These are phyloP conservation scores for Nicotiana rustica DNA, from an alignment of 305 asterid species.

Conservation along the genomic window DNA sequence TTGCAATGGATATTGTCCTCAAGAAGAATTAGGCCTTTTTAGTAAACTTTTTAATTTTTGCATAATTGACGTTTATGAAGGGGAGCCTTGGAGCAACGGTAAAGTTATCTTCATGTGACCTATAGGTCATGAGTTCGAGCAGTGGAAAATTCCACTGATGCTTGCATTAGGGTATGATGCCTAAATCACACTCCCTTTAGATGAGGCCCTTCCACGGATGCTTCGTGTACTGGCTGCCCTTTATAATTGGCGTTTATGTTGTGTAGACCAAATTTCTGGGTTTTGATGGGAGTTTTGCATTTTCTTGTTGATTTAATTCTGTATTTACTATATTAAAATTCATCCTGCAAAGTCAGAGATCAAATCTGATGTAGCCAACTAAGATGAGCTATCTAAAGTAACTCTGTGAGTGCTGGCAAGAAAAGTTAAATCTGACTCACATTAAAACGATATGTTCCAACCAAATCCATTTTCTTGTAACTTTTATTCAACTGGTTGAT, in stretches of 20 bases:
- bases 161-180: too few relatives aligned
- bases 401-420: constrained; percentile 8
- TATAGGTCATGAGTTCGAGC: too few relatives aligned
- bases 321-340: not conserved
- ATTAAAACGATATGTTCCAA: not conserved
- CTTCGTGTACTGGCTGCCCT: too few relatives aligned
- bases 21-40: not conserved
- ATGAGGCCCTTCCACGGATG: too few relatives aligned
- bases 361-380: constrained; percentile 32
- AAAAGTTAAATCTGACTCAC: constrained; percentile 17
- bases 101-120: too few relatives aligned
- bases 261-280: not conserved
- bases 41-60: too few relatives aligned
- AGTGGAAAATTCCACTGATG: too few relatives aligned
- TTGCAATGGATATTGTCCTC: not conserved
- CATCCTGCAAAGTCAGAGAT: constrained; percentile 17
- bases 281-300: not conserved
- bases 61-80: too few relatives aligned
- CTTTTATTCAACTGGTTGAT: not conserved
- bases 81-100: too few relatives aligned
- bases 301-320: constrained; percentile 12
- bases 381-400: constrained; percentile 33
- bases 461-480: not conserved
- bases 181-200: too few relatives aligned
- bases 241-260: not conserved